Evolutionary conservation across 176 grass and related monocot genomes (phyloP).

Genomic region (Avena sativa): DNA sequence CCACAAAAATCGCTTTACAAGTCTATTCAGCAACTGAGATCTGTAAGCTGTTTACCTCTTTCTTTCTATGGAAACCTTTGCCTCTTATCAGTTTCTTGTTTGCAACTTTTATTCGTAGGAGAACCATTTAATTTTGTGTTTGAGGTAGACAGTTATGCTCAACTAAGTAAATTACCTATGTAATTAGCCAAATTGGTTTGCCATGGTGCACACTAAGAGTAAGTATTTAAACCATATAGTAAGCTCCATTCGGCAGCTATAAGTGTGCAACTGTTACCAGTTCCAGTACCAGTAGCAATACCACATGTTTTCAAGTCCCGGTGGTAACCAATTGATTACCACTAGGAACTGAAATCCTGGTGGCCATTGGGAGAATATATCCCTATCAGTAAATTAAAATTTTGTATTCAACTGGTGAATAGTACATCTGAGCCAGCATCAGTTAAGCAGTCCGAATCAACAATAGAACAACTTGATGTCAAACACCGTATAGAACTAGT

Average conservation of each 20-base stretch:
- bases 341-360: neutral
- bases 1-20: conserved; percentile 87
- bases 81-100: conserved; percentile 21
- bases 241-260: conserved; percentile 17
- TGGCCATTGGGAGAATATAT: neutral
- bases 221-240: conserved; percentile 3
- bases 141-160: conserved; percentile 8
- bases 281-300: neutral
- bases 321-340: neutral
- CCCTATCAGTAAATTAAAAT: neutral
- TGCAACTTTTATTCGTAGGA: neutral
- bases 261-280: neutral
- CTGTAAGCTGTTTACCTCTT: conserved; percentile 55
- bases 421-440: neutral
- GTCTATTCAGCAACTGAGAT: conserved; percentile 92
- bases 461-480: conserved; percentile 7
- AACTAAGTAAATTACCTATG: conserved; percentile 2
- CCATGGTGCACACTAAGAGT: neutral
- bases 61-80: conserved; percentile 6
- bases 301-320: neutral
- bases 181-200: neutral
- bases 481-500: neutral
- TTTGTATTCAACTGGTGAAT: neutral
- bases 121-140: neutral
- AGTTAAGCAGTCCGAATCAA: neutral